phyloP scores from a whole-genome alignment of 1,139 yeast genomes.

The Candida neerlandica region DNA sequence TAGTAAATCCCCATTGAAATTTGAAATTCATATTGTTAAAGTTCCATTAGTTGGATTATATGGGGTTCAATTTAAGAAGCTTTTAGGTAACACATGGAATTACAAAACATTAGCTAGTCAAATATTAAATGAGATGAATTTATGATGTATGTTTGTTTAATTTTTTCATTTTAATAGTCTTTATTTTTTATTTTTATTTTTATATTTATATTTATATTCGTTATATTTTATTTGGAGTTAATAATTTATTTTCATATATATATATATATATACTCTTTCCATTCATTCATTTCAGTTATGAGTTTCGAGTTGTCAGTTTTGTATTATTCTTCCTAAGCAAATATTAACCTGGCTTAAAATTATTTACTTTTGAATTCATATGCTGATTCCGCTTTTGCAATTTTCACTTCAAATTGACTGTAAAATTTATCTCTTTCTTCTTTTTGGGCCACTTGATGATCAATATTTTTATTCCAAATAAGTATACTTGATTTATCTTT shows the following conservation, averaged over 20 bases:
- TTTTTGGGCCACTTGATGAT: conserved; percentile 19
- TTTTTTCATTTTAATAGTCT: neutral
- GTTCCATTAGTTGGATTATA: conserved; percentile 89
- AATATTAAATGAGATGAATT: conserved; percentile 74
- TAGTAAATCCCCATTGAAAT: conserved; percentile 62
- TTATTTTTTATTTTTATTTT: conserved; percentile 2
- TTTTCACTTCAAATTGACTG: conserved; percentile 14
- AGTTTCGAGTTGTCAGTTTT: too few species aligned
- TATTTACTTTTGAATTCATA: conserved; percentile 10
- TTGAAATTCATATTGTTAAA: conserved; percentile 90
- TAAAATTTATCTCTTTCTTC: conserved; percentile 18
- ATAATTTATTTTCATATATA: neutral
- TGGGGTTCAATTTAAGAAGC: conserved; percentile 93
- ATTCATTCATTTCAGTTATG: neutral
- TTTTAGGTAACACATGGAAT: conserved; percentile 94
- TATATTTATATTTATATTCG: neutral
- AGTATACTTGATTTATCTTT: conserved; percentile 15
- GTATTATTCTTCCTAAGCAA: too few species aligned
- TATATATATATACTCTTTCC: neutral
- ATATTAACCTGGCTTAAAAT: too few species aligned
- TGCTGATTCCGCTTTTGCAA: conserved; percentile 20
- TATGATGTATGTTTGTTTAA: conserved; percentile 31
- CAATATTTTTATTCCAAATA: conserved; percentile 18
- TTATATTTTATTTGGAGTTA: neutral
- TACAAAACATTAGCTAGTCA: conserved; percentile 92